Percentiles rank a stretch among this genome's conserved stretches.
These are phyloP conservation scores for Curvularia eragrostidis DNA, from an alignment of 2,329 filamentous ascomycete species.

Conservation along the genomic window DNA sequence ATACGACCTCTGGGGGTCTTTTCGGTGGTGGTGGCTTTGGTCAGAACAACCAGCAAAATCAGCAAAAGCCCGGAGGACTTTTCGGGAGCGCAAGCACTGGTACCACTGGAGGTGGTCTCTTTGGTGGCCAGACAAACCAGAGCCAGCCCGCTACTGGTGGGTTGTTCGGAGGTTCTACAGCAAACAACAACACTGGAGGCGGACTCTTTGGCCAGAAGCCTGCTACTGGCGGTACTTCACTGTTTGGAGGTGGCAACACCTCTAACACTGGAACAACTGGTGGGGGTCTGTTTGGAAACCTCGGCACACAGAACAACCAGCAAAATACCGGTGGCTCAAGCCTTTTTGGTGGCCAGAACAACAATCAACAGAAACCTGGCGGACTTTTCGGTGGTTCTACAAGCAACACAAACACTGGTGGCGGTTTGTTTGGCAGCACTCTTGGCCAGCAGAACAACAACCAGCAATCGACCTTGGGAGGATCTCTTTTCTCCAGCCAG, in stretches of 20 bases:
- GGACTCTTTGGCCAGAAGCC: constrained; percentile 53
- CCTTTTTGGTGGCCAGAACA: constrained; percentile 52
- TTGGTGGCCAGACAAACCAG: constrained; percentile 51
- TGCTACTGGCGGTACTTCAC: constrained; percentile 24
- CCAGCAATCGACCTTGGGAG: constrained; percentile 48
- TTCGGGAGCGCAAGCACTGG: constrained; percentile 41
- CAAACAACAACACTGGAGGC: constrained; percentile 41
- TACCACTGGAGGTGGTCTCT: constrained; percentile 57
- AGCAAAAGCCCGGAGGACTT: constrained; percentile 50
- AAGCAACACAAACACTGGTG: constrained; percentile 50
- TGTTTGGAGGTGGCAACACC: constrained; percentile 42
- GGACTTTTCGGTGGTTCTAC: constrained; percentile 51
- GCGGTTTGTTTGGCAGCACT: constrained; percentile 55
- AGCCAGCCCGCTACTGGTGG: constrained; percentile 39
- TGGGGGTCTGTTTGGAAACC: constrained; percentile 46
- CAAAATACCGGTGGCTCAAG: constrained; percentile 40
- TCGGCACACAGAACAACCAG: constrained; percentile 41
- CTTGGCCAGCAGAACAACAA: constrained; percentile 51
- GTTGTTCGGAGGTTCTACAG: constrained; percentile 60
- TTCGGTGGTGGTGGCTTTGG: constrained; percentile 52
- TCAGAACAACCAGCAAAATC: constrained; percentile 44
- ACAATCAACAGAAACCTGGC: constrained; percentile 54
- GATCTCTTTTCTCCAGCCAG: constrained; percentile 54
- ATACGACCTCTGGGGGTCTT: constrained; percentile 46
- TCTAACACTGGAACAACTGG: constrained; percentile 27